Evolutionary conservation across 2,329 filamentous ascomycete genomes (phyloP), one percentile per base, ranked within the genome.

Genomic region (Atkinsonella texensis): DNA sequence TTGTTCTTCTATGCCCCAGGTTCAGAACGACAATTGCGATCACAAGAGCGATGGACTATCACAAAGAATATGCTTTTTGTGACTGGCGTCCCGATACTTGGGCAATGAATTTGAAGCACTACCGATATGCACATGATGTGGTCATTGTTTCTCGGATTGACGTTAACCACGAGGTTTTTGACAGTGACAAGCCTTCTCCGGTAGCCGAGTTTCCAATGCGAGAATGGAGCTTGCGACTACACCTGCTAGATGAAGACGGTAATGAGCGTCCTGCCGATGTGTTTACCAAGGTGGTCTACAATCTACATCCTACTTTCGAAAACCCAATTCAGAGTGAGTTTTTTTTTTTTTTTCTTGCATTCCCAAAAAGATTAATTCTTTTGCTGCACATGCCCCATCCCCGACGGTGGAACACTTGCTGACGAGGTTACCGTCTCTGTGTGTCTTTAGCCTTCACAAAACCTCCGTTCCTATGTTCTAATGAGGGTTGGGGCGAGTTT

Each of bases 401-500:
- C 10, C n/a, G 13, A 31, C 12, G 7, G 23, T 20, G 32, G 17
- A 38, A 1, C 6, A 39, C 23, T 13, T 13, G 33, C 45, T 47
- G 6, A 47, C 18, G 17, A 28, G 28, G 7, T 28, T 41, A 42
- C 7, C 47, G 15, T 12, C 20, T 10, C 10, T 39, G 17, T 12
- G 11, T 42, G 38, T 31, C 20, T 48, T 20, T 46, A 93, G 87
- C 81, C 23, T 85, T 95, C 73, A 84, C 83, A 64, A 84, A 86
- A 57, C 81, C 89, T 0, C 93, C 93, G 0, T 98, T 97, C 73
- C 79, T 78, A 58, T 95, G 95, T 69, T 76, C 82, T 57, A 95
- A 98, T 70, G 87, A 96, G 70, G 93, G 93, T 59, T 98, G 93
- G 93, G 93, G 93, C 63, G 93, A 97, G 72, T 98, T 98, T 67